phyloP scores from a whole-genome alignment of 2,329 filamentous ascomycete genomes.

The Microdochium bolleyi region DNA sequence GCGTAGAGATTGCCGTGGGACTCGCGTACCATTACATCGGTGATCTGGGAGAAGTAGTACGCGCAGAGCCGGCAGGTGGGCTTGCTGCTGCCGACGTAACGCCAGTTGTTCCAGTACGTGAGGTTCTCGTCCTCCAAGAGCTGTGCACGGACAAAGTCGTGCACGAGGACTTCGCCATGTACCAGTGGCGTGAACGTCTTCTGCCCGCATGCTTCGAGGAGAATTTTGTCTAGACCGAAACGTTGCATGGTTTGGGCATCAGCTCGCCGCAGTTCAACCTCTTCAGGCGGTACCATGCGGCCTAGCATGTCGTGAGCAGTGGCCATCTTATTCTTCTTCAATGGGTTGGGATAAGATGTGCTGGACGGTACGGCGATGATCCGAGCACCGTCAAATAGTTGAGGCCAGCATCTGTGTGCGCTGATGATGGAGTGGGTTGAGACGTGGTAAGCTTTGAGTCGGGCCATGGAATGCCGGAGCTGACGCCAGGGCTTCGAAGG shows the following conservation, averaged over 20 bases:
- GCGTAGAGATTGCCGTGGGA: slow-evolving; percentile 28
- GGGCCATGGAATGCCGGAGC: slow-evolving; percentile 16
- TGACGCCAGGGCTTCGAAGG: slow-evolving; percentile 17
- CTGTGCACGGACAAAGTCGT: slow-evolving; percentile 11
- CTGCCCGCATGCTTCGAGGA: slow-evolving; percentile 3
- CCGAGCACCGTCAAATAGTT: slow-evolving; percentile 20
- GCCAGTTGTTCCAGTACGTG: slow-evolving; percentile 20
- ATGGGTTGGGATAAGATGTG: slow-evolving; percentile 4
- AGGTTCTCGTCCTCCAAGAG: not conserved
- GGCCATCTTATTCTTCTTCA: slow-evolving; percentile 7
- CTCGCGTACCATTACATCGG: slow-evolving; percentile 13
- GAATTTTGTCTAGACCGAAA: slow-evolving; percentile 12
- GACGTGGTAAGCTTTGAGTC: slow-evolving; percentile 14
- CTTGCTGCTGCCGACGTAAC: slow-evolving; percentile 32
- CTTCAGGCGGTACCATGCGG: slow-evolving; percentile 7
- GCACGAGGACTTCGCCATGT: slow-evolving; percentile 25
- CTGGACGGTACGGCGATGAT: slow-evolving; percentile 19
- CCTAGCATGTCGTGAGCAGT: slow-evolving; percentile 12
- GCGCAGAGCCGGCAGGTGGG: slow-evolving; percentile 28
- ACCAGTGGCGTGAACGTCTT: slow-evolving; percentile 17
- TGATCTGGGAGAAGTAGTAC: slow-evolving; percentile 25
- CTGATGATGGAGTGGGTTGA: slow-evolving; percentile 9
- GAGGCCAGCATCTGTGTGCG: slow-evolving; percentile 14
- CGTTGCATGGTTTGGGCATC: slow-evolving; percentile 12
- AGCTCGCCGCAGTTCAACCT: slow-evolving; percentile 2